phyloP scores from a whole-genome alignment of 495 filamentous ascomycete genomes.

The Aspergillus kassunensis region DNA sequence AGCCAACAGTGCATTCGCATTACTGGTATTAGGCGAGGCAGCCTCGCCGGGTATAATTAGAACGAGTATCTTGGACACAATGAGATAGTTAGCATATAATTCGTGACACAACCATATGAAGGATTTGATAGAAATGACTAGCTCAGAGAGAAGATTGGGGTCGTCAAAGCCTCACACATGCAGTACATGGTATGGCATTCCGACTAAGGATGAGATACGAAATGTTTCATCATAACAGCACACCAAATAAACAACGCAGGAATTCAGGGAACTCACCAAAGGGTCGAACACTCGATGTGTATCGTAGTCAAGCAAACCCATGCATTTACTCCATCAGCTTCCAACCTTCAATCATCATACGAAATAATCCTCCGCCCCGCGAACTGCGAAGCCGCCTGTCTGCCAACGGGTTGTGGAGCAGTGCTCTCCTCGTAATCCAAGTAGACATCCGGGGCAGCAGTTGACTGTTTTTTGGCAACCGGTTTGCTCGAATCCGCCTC shows the following conservation, averaged over 20 bases:
- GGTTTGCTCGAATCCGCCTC: not conserved
- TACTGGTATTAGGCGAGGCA: not conserved
- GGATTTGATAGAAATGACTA: not conserved
- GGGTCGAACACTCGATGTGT: not conserved
- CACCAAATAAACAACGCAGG: not conserved
- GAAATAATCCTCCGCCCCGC: constrained; percentile 34
- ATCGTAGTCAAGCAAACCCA: not conserved
- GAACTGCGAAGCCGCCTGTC: constrained; percentile 8
- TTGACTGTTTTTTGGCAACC: not conserved
- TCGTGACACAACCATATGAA: not conserved
- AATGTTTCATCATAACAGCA: constrained; percentile 37
- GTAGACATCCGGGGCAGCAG: not conserved
- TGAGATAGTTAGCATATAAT: not conserved
- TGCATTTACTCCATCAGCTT: not conserved
- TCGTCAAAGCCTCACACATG: constrained; percentile 40
- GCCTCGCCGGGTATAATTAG: not conserved
- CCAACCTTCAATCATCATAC: constrained; percentile 36
- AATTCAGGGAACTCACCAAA: constrained; percentile 4
- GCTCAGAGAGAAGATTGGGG: constrained; percentile 39
- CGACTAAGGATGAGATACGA: constrained; percentile 46
- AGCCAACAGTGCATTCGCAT: not conserved
- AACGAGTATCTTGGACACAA: not conserved
- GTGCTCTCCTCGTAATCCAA: constrained; percentile 14
- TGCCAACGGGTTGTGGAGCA: not conserved
- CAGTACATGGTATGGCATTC: constrained; percentile 40